Evolutionary conservation across 768 basidiomycete species (phyloP).

Genomic region (Tricholoma terreum): DNA sequence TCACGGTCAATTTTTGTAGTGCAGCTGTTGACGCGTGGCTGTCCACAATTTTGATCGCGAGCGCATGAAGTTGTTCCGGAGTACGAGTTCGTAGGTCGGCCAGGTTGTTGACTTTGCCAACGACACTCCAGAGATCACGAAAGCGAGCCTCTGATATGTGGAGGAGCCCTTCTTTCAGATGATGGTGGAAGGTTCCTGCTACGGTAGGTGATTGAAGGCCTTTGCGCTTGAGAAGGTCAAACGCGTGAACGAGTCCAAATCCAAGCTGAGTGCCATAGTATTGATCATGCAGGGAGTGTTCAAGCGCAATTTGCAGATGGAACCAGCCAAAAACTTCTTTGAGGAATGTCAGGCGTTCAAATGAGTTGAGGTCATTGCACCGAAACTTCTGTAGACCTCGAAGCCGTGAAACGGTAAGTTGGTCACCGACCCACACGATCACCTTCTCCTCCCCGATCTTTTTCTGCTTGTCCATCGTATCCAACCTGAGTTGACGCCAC

Average conservation of each 20-base stretch:
- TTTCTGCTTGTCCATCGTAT: conserved; percentile 19
- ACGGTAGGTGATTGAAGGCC: too few relatives aligned
- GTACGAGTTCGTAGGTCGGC: conserved; percentile 20
- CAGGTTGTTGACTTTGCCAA: conserved; percentile 22
- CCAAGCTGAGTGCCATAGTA: too few relatives aligned
- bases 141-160: too few relatives aligned
- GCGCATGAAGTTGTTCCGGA: conserved; percentile 22
- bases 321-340: conserved; percentile 37
- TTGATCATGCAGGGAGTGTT: too few relatives aligned
- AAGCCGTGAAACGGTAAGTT: conserved; percentile 36
- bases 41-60: conserved; percentile 25
- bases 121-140: conserved; percentile 27
- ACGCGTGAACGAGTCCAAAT: too few relatives aligned
- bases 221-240: too few relatives aligned
- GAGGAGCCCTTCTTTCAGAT: too few relatives aligned
- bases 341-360: conserved; percentile 35
- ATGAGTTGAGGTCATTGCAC: conserved; percentile 34
- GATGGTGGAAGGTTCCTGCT: too few relatives aligned
- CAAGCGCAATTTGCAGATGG: conserved; percentile 39
- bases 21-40: conserved; percentile 29
- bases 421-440: conserved; percentile 33
- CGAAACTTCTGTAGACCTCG: conserved; percentile 34
- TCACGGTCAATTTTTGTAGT: conserved; percentile 8
- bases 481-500: conserved; percentile 25
- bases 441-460: conserved; percentile 19